phyloP scores from a whole-genome alignment of 2,329 filamentous ascomycete genomes.

The Alternaria sp. region DNA sequence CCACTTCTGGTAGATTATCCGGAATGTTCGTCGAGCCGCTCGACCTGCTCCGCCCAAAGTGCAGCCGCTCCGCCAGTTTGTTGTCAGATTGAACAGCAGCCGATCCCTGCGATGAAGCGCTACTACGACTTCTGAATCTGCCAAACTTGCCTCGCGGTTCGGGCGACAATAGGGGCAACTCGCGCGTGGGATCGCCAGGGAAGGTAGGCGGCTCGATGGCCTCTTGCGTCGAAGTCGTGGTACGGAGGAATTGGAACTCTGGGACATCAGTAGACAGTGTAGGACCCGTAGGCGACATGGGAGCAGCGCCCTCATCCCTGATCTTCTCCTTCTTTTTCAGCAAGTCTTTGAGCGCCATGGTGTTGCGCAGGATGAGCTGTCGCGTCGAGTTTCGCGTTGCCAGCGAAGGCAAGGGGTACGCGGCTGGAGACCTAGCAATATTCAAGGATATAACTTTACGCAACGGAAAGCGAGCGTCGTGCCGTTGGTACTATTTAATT shows the following conservation, averaged over 20 bases:
- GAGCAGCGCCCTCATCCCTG: conserved; percentile 55
- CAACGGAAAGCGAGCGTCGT: conserved; percentile 13
- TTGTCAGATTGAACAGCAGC: conserved; percentile 21
- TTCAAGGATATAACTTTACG: conserved; percentile 15
- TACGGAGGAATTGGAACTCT: conserved; percentile 83
- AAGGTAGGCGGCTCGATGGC: conserved; percentile 74
- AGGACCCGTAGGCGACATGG: conserved; percentile 29
- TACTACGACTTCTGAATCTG: conserved; percentile 48
- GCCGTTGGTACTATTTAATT: conserved; percentile 33
- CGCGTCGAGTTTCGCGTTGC: conserved; percentile 22
- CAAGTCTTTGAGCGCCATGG: conserved; percentile 68
- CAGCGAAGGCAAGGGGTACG: conserved; percentile 26
- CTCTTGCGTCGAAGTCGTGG: conserved; percentile 82
- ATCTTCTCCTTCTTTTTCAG: conserved; percentile 70
- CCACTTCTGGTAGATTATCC: conserved; percentile 78
- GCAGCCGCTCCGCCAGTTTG: conserved; percentile 74
- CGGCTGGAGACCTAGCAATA: conserved; percentile 21
- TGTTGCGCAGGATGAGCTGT: conserved; percentile 31
- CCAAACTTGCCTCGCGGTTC: conserved; percentile 39
- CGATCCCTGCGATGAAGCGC: conserved; percentile 37
- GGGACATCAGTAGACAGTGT: conserved; percentile 45
- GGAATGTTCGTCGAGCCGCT: conserved; percentile 78
- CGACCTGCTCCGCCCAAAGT: conserved; percentile 65
- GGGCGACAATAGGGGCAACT: conserved; percentile 41
- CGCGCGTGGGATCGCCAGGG: conserved; percentile 53